Conservation (phyloP, 1,284 basidiomycete genomes). For the Ganoderma meredithae region DNA sequence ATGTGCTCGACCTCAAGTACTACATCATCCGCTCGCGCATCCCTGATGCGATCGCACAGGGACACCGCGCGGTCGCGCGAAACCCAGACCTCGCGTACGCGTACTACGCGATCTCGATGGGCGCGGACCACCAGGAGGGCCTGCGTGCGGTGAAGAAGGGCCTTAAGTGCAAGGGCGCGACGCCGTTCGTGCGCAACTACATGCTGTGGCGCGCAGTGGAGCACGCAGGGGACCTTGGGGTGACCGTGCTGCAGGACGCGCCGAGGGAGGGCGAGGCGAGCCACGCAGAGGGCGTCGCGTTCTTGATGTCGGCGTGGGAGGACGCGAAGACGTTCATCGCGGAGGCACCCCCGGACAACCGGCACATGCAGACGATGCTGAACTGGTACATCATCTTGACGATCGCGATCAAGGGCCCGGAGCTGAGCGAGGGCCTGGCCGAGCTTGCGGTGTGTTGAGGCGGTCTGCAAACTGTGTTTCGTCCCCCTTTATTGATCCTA, state of each 20-base stretch:
- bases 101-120: constrained; percentile 58
- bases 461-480: constrained; percentile 1
- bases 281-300: constrained; percentile 66
- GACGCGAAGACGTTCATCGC: constrained; percentile 63
- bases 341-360: constrained; percentile 65
- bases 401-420: constrained; percentile 55
- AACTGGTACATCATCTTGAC: constrained; percentile 66
- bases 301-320: constrained; percentile 60
- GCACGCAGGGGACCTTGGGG: constrained; percentile 62
- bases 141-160: constrained; percentile 65
- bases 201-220: constrained; percentile 65
- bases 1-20: constrained; percentile 68
- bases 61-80: constrained; percentile 53
- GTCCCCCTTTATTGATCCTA: background rate
- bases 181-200: constrained; percentile 45
- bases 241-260: constrained; percentile 54
- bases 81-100: constrained; percentile 64
- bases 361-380: constrained; percentile 61
- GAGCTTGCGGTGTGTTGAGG: constrained; percentile 54
- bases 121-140: constrained; percentile 44
- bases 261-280: constrained; percentile 47
- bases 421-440: constrained; percentile 53
- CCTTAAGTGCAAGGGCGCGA: constrained; percentile 47
- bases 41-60: constrained; percentile 52
- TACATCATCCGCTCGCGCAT: constrained; percentile 54